A percentile compares a stretch with the other conserved stretches of the same genome.
Conservation (phyloP, 1,139 yeast species). For the Sugiyamaella novakii region DNA sequence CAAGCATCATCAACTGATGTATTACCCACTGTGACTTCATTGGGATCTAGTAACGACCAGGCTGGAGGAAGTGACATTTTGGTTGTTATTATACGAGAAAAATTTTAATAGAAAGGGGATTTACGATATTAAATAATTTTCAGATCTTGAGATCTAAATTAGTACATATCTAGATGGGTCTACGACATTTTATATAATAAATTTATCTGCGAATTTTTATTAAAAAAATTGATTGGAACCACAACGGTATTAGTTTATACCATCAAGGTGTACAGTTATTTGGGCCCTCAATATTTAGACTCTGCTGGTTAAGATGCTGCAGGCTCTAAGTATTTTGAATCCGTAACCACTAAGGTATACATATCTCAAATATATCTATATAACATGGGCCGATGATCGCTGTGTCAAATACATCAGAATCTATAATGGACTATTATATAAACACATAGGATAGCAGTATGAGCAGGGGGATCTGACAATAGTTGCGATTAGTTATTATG, state of each 20-base stretch:
- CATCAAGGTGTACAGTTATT: constrained; percentile 12
- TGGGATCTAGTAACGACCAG: constrained; percentile 30
- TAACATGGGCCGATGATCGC: too few relatives aligned
- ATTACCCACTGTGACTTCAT: constrained; percentile 37
- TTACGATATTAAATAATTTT: too few relatives aligned
- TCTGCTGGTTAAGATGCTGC: too few relatives aligned
- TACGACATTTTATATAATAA: constrained; percentile 7
- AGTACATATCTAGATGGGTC: constrained; percentile 5
- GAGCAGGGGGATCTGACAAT: too few relatives aligned
- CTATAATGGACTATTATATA: too few relatives aligned
- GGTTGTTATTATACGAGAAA: too few relatives aligned
- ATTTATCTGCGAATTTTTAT: background rate
- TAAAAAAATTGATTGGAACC: too few relatives aligned
- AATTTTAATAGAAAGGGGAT: too few relatives aligned
- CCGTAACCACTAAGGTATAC: constrained; percentile 8
- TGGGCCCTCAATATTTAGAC: too few relatives aligned
- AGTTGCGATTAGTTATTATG: too few relatives aligned
- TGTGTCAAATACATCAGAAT: too few relatives aligned
- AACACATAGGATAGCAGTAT: too few relatives aligned
- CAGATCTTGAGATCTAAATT: background rate
- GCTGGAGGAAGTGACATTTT: constrained; percentile 11
- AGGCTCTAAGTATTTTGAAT: background rate
- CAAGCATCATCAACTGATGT: constrained; percentile 41
- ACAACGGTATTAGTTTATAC: constrained; percentile 4
- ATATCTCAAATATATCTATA: background rate